phyloP scores from a whole-genome alignment of 768 basidiomycete genomes.

The Pulveroboletus sp. region DNA sequence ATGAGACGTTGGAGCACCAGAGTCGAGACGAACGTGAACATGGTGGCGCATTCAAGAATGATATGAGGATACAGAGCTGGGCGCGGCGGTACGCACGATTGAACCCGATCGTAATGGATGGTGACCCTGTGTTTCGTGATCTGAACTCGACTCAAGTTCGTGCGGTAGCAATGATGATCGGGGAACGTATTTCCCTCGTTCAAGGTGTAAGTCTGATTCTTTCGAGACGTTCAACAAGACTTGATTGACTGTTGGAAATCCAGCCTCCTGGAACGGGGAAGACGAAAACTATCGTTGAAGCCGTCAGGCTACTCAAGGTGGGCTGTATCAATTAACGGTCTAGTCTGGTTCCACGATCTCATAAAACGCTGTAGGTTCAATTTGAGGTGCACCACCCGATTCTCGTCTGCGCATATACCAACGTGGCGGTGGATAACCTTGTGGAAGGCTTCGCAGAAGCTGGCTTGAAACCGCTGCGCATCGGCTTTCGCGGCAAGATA shows the following conservation, averaged over 20 bases:
- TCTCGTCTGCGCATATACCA: slow-evolving; percentile 92
- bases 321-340: not conserved
- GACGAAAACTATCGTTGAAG: slow-evolving; percentile 87
- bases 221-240: not conserved
- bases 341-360: not conserved
- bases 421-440: slow-evolving; percentile 89
- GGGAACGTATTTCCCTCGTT: slow-evolving; percentile 71
- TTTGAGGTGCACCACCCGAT: slow-evolving; percentile 82
- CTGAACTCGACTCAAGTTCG: slow-evolving; percentile 75
- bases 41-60: slow-evolving; percentile 57
- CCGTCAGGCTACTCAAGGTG: slow-evolving; percentile 76
- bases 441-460: slow-evolving; percentile 64
- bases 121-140: slow-evolving; percentile 64
- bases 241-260: too few species aligned
- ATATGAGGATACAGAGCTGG: slow-evolving; percentile 82
- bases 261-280: slow-evolving; percentile 71
- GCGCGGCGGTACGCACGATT: slow-evolving; percentile 57
- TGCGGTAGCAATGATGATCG: slow-evolving; percentile 86
- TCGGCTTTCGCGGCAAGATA: slow-evolving; percentile 63
- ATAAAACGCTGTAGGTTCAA: slow-evolving; percentile 45
- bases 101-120: slow-evolving; percentile 63
- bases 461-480: slow-evolving; percentile 69
- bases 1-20: slow-evolving; percentile 37
- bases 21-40: slow-evolving; percentile 22
- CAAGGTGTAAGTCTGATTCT: slow-evolving; percentile 65